These are phyloP conservation scores for Acanthamoeba culbertsoni DNA, from an alignment of 208 protist species.

Conservation along the genomic window DNA sequence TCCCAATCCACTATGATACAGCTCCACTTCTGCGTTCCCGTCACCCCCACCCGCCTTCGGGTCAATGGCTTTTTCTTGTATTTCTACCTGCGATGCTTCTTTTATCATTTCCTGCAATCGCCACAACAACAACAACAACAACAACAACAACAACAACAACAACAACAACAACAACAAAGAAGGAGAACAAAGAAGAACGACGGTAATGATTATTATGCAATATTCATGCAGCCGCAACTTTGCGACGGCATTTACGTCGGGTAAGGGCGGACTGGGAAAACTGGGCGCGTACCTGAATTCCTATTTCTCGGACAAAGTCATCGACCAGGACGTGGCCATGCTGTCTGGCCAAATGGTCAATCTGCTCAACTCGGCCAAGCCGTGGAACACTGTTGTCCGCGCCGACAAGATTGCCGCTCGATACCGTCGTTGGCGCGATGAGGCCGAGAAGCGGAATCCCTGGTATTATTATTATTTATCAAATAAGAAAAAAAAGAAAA, in stretches of 20 bases:
- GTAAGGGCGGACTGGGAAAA: background rate
- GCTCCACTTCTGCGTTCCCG: background rate
- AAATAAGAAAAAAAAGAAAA: no score
- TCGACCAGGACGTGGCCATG: conserved; percentile 41
- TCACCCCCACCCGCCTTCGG: background rate
- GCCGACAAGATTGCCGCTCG: background rate
- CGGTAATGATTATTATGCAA: background rate
- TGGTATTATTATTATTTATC: no score
- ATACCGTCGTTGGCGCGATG: conserved; percentile 2
- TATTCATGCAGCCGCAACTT: conserved; percentile 6
- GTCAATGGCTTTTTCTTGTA: conserved; percentile 34
- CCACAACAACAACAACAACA: background rate
- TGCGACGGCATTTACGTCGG: background rate
- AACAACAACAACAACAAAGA: background rate
- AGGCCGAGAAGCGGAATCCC: background rate
- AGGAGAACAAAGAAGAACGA: background rate
- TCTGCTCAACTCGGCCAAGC: conserved; percentile 33
- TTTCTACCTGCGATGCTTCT: background rate
- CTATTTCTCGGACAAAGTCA: conserved; percentile 23
- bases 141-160: background rate
- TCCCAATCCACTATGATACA: background rate
- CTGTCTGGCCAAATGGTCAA: conserved; percentile 37
- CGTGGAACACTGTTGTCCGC: conserved; percentile 26
- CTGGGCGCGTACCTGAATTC: background rate
- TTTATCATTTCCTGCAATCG: background rate